Evolutionary conservation across 176 grass and related monocot genomes (phyloP).

Genomic region (Poa annua): DNA sequence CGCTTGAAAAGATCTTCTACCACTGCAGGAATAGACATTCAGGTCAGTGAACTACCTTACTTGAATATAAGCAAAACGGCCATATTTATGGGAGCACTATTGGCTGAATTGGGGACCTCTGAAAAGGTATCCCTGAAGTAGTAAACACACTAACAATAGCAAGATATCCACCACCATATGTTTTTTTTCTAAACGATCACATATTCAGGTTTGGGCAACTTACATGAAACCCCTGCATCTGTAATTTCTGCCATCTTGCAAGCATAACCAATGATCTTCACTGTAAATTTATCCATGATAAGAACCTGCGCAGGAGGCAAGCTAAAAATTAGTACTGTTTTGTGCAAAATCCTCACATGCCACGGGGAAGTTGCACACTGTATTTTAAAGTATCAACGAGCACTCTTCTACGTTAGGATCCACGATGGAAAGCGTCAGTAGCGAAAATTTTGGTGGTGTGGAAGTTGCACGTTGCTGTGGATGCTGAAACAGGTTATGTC

Average conservation of each 20-base stretch:
- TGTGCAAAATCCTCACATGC: not conserved
- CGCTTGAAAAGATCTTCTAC: constrained; percentile 95
- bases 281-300: constrained; percentile 97
- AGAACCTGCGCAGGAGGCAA: constrained; percentile 63
- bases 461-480: not conserved
- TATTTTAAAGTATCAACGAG: not conserved
- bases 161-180: not conserved
- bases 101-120: not conserved
- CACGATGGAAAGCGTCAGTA: not conserved
- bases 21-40: constrained; percentile 57
- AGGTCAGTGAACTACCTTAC: constrained; percentile 1
- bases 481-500: not conserved
- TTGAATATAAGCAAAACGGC: constrained; percentile 22
- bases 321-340: not conserved
- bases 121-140: not conserved
- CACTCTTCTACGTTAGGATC: not conserved
- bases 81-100: not conserved
- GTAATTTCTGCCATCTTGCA: constrained; percentile 99
- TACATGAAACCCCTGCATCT: constrained; percentile 82
- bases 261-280: constrained; percentile 83
- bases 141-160: not conserved
- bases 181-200: constrained; percentile 21
- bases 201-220: constrained; percentile 38
- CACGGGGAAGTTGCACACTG: not conserved
- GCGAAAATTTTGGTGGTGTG: not conserved